These are phyloP conservation scores for Ilyonectria mors-panacis DNA, from an alignment of 2,329 filamentous ascomycete species.

Conservation along the genomic window DNA sequence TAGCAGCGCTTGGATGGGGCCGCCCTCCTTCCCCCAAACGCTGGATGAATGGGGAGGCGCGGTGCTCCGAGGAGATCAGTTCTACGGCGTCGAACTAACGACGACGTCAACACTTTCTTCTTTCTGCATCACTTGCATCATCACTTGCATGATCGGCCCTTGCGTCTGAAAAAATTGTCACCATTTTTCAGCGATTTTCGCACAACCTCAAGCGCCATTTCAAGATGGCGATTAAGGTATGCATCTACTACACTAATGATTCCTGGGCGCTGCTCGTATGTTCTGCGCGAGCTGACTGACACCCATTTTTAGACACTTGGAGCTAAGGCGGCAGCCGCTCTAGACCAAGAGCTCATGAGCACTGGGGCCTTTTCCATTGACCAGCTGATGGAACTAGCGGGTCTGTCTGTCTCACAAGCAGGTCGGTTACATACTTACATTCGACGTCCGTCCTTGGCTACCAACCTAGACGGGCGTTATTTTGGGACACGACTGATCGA, in stretches of 20 bases:
- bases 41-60: background rate
- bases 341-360: slow-evolving; percentile 96
- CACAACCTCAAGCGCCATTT: background rate
- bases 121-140: background rate
- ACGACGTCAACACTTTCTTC: slow-evolving; percentile 1
- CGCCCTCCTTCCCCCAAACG: slow-evolving; percentile 11
- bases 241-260: background rate
- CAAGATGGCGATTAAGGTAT: slow-evolving; percentile 54
- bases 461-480: background rate
- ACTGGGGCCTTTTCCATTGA: slow-evolving; percentile 91
- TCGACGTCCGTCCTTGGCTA: background rate
- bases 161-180: background rate
- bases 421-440: slow-evolving; percentile 63
- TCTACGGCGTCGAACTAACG: background rate
- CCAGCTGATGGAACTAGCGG: slow-evolving; percentile 97
- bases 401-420: slow-evolving; percentile 92
- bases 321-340: slow-evolving; percentile 87
- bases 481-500: background rate
- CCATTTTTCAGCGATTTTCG: background rate
- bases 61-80: slow-evolving; percentile 29
- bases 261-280: slow-evolving; percentile 23
- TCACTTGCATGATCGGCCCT: background rate
- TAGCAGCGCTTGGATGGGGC: slow-evolving; percentile 21
- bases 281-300: slow-evolving; percentile 10
- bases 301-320: slow-evolving; percentile 79